These are phyloP conservation scores for Didymellaceae sp. DNA, from an alignment of 2,329 filamentous ascomycete genomes.

Conservation along the genomic window DNA sequence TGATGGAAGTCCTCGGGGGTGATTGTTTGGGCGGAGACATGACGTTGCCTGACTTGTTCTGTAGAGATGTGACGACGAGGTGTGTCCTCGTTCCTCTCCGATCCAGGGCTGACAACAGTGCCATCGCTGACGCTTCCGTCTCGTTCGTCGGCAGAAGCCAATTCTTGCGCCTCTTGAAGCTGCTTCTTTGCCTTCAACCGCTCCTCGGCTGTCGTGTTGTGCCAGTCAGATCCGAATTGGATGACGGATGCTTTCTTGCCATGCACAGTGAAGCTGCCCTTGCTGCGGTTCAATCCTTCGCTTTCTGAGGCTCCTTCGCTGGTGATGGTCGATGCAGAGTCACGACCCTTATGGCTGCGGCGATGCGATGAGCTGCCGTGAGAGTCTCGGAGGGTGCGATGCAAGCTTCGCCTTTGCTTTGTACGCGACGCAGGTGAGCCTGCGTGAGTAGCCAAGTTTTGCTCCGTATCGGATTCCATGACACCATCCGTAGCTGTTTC, in stretches of 20 bases:
- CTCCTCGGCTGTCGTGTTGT: conserved; percentile 59
- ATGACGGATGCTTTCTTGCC: conserved; percentile 98
- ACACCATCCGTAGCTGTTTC: conserved; percentile 34
- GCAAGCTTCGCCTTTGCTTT: conserved; percentile 83
- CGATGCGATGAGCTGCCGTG: conserved; percentile 69
- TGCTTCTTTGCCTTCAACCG: conserved; percentile 48
- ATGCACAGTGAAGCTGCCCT: conserved; percentile 92
- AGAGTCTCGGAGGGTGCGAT: conserved; percentile 85
- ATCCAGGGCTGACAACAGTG: conserved; percentile 29
- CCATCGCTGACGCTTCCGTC: conserved; percentile 36
- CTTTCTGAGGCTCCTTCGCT: conserved; percentile 57
- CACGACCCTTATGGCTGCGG: conserved; percentile 77
- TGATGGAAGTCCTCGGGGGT: conserved; percentile 39
- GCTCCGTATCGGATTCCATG: conserved; percentile 40
- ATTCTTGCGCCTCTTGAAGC: conserved; percentile 42
- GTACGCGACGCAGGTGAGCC: conserved; percentile 62
- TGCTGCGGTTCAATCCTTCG: conserved; percentile 76
- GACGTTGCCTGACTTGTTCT: conserved; percentile 44
- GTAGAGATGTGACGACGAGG: conserved; percentile 30
- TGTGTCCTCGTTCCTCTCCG: conserved; percentile 28
- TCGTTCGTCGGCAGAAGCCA: conserved; percentile 33
- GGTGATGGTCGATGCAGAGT: conserved; percentile 67
- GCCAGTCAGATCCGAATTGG: conserved; percentile 92
- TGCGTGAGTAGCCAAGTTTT: conserved; percentile 31
- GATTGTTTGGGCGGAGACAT: conserved; percentile 46